phyloP scores from a whole-genome alignment of 331 rosid species.

The Acacia concinna region DNA sequence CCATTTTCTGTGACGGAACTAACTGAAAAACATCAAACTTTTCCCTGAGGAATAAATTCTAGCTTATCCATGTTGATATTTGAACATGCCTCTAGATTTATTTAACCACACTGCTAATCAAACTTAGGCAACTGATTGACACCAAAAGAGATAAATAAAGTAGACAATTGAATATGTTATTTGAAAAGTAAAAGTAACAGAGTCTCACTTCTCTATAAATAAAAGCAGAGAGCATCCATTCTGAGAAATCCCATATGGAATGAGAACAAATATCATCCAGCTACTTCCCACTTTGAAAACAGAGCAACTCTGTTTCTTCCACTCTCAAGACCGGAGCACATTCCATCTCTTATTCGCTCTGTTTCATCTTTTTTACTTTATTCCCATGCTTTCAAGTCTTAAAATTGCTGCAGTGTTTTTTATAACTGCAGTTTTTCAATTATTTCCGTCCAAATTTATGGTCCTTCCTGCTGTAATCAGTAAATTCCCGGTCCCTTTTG shows the following conservation, averaged over 20 bases:
- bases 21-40: background rate
- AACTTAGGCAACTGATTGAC: background rate
- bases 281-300: slow-evolving; percentile 22
- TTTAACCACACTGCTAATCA: background rate
- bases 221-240: background rate
- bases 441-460: slow-evolving; percentile 34
- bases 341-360: background rate
- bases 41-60: background rate
- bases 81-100: background rate
- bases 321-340: background rate
- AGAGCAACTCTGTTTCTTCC: slow-evolving; percentile 25
- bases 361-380: slow-evolving; percentile 6
- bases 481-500: slow-evolving; percentile 34
- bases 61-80: background rate
- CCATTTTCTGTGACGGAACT: background rate
- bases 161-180: slow-evolving; percentile 20
- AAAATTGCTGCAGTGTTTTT: slow-evolving; percentile 28
- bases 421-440: slow-evolving; percentile 40
- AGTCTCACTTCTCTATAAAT: slow-evolving; percentile 31
- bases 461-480: slow-evolving; percentile 12
- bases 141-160: background rate
- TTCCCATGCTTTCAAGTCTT: slow-evolving; percentile 53
- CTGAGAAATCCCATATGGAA: background rate
- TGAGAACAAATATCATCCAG: background rate
- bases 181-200: slow-evolving; percentile 2